phyloP scores from a whole-genome alignment of 306 rosid species.

The Fagus crenata region DNA sequence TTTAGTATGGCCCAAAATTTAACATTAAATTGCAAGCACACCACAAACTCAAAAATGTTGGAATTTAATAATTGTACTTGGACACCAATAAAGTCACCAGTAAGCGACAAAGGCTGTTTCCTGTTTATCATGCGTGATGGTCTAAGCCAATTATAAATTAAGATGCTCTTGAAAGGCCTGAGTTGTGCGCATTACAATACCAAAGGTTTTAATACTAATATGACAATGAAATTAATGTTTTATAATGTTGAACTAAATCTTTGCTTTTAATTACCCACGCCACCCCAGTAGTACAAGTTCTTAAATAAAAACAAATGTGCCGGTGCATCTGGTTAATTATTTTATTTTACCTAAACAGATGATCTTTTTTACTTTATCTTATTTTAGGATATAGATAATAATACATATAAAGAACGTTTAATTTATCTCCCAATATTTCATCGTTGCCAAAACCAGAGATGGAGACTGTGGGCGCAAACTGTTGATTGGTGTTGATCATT shows the following conservation, averaged over 20 bases:
- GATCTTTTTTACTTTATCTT: too few relatives aligned
- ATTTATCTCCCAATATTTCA: not conserved
- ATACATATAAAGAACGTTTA: not conserved
- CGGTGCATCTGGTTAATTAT: not conserved
- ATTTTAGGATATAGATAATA: not conserved
- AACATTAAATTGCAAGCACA: too few relatives aligned
- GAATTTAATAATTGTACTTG: too few relatives aligned
- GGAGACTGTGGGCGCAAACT: not conserved
- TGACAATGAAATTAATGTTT: too few relatives aligned
- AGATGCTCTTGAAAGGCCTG: conserved; percentile 6
- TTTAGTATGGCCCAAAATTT: too few relatives aligned
- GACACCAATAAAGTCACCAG: too few relatives aligned
- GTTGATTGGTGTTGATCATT: not conserved
- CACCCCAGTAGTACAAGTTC: not conserved
- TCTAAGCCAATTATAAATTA: not conserved
- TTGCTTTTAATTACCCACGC: not conserved
- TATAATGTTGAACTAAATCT: too few relatives aligned
- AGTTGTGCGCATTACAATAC: conserved; percentile 1
- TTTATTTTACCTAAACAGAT: not conserved
- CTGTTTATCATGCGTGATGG: not conserved
- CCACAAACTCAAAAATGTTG: too few relatives aligned
- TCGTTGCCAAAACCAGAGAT: not conserved
- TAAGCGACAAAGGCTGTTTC: too few relatives aligned
- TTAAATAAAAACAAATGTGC: not conserved
- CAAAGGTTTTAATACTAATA: too few relatives aligned